Base-by-base conservation (phyloP, 257 asterid genomes). In the Fraxinus pennsylvanica region DNA sequence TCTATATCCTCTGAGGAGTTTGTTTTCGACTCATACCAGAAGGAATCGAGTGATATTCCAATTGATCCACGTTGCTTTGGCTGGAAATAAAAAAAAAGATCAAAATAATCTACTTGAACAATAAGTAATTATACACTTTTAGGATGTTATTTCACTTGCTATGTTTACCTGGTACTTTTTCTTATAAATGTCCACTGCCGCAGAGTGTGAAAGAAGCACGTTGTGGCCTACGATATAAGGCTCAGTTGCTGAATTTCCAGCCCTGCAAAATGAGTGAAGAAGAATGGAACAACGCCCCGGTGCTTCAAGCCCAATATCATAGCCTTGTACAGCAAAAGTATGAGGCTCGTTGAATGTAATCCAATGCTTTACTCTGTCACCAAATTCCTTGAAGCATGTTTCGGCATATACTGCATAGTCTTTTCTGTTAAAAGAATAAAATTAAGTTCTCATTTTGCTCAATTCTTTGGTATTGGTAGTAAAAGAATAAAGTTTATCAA, bases 311-410 rank as follows among this genome's bases (percentile, higher is more conserved):
- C 98, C 97, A 0, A 84, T 86, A 38, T 91, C 97, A 68, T 82
- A 96, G 15, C 98, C 99, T 78, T 93, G 96, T 3, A 88, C 81
- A 6, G 96, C 74, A 9, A 93, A 76, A 0, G 94, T 92, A 68
- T 90, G 96, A 0, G 97, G 99, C 90, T 96, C 98, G 52, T 93
- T 96, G 81, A 96, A 86, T 10, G 97, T 96, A 80, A 96, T 93
- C 99, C 99, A 96, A 3, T 92, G 68, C 90, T 96, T 96, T 82
- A 96, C 99, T 5, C 96, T 79, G 47, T 92, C 98, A 0, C 99
- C 98, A 73, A 92, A 96, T 73, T 80, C 88, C 83, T 85, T 86
- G 63, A 92, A 96, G 79, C 99, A 96, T 0, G 96, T 90, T 54
- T 93, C 98, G 1, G 97, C 97, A 73, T 85, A 96, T 1, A 57